Base-by-base conservation (phyloP, 108 stramenopile species). In the Skeletonema menzelii region DNA sequence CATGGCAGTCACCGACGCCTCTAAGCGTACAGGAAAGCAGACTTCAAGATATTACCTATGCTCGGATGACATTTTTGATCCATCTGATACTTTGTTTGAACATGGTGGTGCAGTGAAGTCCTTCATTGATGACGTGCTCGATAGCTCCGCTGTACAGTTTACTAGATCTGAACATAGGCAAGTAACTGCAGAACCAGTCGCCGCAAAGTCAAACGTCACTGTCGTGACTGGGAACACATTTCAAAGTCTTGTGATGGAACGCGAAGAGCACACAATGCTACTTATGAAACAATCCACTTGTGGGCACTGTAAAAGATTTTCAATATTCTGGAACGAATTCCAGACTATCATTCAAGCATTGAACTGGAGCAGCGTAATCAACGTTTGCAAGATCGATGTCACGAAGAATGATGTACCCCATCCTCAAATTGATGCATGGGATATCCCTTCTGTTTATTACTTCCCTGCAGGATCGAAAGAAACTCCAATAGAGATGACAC, bases 251-350 rank as follows among this genome's bases (percentile, higher is more conserved):
- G 76, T 85, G 0, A 78, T 82, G 72, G 70, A 79, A 24, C 62
- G 70, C 31, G 31, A 71, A 24, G 67, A 69, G 10, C 87, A 92
- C 67, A 78, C 82, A 15, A 83, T 92, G 42, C 35, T 90, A 11
- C 75, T 83, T 7, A 55, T 90, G 3, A 79, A 85, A 55, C 60
- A 86, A 27, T 81, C 85, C 0, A 84, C 87, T 11, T 92, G 91
- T 73, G 91, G 91, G 10, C 91, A 92, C 65, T 92, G 88, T 76
- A 92, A 92, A 65, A 84, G 91, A 10, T 90, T 92, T 46, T 76
- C 80, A 12, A 71, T 82, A 20, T 40, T 89, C 4, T 92, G 86
- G 86, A 90, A 90, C 69, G 70, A 81, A 34, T 72, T 92, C 37
- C 76, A 77, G 8, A 65, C 70, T 15, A 61, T 92, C 65, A 58